Evolutionary conservation across 192 early-diverging fungal species (phyloP).

Genomic region (Funneliformis geosporum): DNA sequence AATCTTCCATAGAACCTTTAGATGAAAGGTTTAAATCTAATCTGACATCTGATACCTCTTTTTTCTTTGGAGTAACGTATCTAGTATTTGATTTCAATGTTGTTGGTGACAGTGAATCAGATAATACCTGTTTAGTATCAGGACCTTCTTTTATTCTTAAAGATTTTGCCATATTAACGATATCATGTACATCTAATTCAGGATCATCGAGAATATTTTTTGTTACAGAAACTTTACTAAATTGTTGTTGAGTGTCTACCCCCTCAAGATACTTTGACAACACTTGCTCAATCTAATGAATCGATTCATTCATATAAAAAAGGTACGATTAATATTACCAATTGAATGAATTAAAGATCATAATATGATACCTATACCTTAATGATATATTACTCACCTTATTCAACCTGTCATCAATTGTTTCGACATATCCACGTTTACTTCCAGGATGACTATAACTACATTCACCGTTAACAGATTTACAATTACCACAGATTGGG

Average conservation of each 20-base stretch:
- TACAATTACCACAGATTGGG: conserved; percentile 65
- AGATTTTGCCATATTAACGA: conserved; percentile 1
- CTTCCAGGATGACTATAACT: conserved; percentile 65
- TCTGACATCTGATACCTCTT: background rate
- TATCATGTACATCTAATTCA: conserved; percentile 3
- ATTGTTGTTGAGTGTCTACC: conserved; percentile 13
- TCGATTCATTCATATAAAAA: background rate
- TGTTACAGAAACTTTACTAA: background rate
- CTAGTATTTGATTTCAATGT: background rate
- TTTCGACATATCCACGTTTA: conserved; percentile 77
- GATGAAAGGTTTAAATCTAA: background rate
- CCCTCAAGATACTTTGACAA: conserved; percentile 24
- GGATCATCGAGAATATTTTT: background rate
- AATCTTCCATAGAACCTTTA: background rate
- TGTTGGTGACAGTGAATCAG: background rate
- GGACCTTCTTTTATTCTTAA: background rate
- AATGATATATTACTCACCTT: conserved; percentile 27
- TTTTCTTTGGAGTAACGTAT: background rate
- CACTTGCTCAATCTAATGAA: conserved; percentile 22
- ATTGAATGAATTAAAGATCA: background rate
- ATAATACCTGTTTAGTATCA: background rate
- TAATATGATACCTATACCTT: background rate
- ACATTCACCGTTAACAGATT: conserved; percentile 56
- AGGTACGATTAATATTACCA: background rate
- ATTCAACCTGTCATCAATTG: conserved; percentile 64